Percentiles rank a stretch among this genome's conserved stretches.
phyloP scores from a whole-genome alignment of 441 rosid species.

The Lepidium campestre region DNA sequence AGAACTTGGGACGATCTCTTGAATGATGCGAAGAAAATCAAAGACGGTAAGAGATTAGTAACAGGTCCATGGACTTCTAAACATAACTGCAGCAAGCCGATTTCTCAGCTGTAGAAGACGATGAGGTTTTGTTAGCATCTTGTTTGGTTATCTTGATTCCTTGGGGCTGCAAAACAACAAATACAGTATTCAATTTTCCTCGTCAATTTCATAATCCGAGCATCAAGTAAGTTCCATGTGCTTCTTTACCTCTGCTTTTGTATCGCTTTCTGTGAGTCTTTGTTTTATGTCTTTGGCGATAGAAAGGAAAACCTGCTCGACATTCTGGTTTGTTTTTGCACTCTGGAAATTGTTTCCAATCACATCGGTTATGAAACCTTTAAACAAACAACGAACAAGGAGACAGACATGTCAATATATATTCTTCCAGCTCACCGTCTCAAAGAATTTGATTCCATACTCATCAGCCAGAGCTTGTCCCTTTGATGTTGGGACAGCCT shows the following conservation, averaged over 20 bases:
- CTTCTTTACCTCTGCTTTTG: slow-evolving; percentile 31
- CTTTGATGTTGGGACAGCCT: slow-evolving; percentile 32
- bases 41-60: neutral
- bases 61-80: neutral
- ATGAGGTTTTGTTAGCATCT: slow-evolving; percentile 32
- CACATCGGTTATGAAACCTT: neutral
- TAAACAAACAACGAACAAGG: neutral
- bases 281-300: slow-evolving; percentile 30
- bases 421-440: slow-evolving; percentile 21
- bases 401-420: neutral
- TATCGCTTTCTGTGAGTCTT: slow-evolving; percentile 29
- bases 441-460: slow-evolving; percentile 36
- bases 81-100: slow-evolving; percentile 41
- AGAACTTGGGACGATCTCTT: slow-evolving; percentile 5
- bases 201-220: neutral
- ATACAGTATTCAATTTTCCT: neutral
- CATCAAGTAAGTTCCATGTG: neutral
- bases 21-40: neutral
- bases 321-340: slow-evolving; percentile 34
- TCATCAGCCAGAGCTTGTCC: slow-evolving; percentile 37
- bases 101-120: slow-evolving; percentile 29
- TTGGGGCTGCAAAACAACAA: slow-evolving; percentile 29
- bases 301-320: slow-evolving; percentile 29
- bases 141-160: slow-evolving; percentile 44
- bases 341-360: slow-evolving; percentile 24